These are phyloP conservation scores for Wickerhamia fluorescens DNA, from an alignment of 805 yeast genomes.

Conservation along the genomic window DNA sequence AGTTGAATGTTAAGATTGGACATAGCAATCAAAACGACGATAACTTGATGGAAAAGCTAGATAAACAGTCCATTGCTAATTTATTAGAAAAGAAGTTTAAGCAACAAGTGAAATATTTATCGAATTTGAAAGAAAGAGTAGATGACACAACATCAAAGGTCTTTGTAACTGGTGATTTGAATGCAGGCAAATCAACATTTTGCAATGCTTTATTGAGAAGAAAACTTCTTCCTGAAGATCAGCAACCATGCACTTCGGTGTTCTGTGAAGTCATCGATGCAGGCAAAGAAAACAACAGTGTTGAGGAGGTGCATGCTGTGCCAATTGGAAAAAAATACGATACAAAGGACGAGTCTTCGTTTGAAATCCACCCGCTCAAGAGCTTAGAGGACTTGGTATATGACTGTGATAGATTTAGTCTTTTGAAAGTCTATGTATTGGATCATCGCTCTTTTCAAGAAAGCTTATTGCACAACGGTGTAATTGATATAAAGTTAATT, in stretches of 20 bases:
- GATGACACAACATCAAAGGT: slow-evolving; percentile 92
- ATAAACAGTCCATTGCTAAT: slow-evolving; percentile 60
- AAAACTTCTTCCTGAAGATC: slow-evolving; percentile 85
- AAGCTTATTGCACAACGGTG: slow-evolving; percentile 79
- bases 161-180: slow-evolving; percentile 92
- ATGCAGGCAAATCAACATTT: slow-evolving; percentile 93
- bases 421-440: slow-evolving; percentile 74
- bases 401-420: slow-evolving; percentile 60
- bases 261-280: slow-evolving; percentile 93
- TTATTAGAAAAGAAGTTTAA: slow-evolving; percentile 62
- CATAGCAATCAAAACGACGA: slow-evolving; percentile 24
- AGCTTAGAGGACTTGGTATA: slow-evolving; percentile 66
- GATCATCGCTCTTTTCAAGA: slow-evolving; percentile 64
- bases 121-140: slow-evolving; percentile 70
- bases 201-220: slow-evolving; percentile 84
- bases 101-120: slow-evolving; percentile 60
- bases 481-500: slow-evolving; percentile 83
- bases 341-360: slow-evolving; percentile 57
- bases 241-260: slow-evolving; percentile 94
- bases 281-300: slow-evolving; percentile 52
- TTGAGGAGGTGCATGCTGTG: slow-evolving; percentile 93
- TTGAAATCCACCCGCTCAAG: slow-evolving; percentile 44
- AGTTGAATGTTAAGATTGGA: slow-evolving; percentile 54
- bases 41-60: slow-evolving; percentile 49
- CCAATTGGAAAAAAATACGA: slow-evolving; percentile 48